Evolutionary conservation across 1,284 basidiomycete species (phyloP), one percentile per base, ranked within the genome.

Genomic region (Tylopilus orsonianus): DNA sequence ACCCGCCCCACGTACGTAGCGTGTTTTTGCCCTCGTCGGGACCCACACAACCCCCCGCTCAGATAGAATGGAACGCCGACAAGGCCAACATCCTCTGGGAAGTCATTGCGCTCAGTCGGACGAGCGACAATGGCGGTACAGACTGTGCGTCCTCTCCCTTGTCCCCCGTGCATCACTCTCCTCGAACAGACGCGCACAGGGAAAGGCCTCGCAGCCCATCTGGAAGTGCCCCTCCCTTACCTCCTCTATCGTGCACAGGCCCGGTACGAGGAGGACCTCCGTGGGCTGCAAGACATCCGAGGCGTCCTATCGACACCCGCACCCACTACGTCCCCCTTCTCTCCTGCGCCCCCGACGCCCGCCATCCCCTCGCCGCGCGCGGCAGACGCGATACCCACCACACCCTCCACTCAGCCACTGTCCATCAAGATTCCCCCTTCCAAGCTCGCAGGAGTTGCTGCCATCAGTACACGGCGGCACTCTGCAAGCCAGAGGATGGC

Each of bases 41-140:
- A 10, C 26, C 26, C 26, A 27, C 26, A 10, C 26, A 27, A 27
- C 5, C 26, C 41, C 19, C 1, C 35, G 20, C 44, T 46, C 59
- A 87, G 89, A 83, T 91, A 65, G 81, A 86, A 73, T 91, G 88
- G 89, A 87, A 78, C 38, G 56, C 78, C 5, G 86, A 90, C 52
- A 91, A 91, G 65, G 88, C 90, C 43, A 83, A 83, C 53, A 80
- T 88, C 13, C 70, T 91, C 5, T 91, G 89, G 89, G 87, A 88
- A 64, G 84, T 87, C 40, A 88, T 91, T 52, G 83, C 87, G 47
- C 77, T 80, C 56, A 87, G 85, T 29, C 75, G 87, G 48, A 76
- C 81, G 7, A 80, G 77, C 22, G 81, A 80, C 46, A 65, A 69
- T 23, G 77, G 78, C 19, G 83, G 78, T 32, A 81, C 86, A 23